Evolutionary conservation across 306 rosid species (phyloP).

Genomic region (Prunus dulcis): DNA sequence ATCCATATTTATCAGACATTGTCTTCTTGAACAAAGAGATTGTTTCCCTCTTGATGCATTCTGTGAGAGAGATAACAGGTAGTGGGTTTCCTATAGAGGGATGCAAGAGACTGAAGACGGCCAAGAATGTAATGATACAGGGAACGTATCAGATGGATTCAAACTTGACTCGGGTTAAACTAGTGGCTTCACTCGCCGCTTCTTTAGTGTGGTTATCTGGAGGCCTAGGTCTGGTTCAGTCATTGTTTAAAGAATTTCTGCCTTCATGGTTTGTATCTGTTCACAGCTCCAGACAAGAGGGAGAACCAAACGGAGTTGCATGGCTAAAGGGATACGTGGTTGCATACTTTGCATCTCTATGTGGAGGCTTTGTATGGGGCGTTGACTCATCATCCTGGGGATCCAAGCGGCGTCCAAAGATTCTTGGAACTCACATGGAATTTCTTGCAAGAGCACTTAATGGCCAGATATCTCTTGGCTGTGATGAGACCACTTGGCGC

Average conservation of each 20-base stretch:
- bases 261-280: slow-evolving; percentile 90
- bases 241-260: slow-evolving; percentile 71
- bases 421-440: slow-evolving; percentile 74
- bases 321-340: slow-evolving; percentile 82
- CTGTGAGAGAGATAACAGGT: slow-evolving; percentile 66
- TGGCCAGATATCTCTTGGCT: slow-evolving; percentile 82
- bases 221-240: slow-evolving; percentile 66
- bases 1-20: slow-evolving; percentile 56
- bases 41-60: slow-evolving; percentile 70
- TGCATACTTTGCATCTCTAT: slow-evolving; percentile 73
- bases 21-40: slow-evolving; percentile 70
- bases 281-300: slow-evolving; percentile 56
- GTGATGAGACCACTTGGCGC: slow-evolving; percentile 79
- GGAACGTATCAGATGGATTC: slow-evolving; percentile 62
- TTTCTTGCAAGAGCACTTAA: slow-evolving; percentile 82
- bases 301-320: slow-evolving; percentile 54
- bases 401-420: slow-evolving; percentile 72
- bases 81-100: slow-evolving; percentile 42
- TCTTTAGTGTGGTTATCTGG: slow-evolving; percentile 86
- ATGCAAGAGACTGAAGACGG: slow-evolving; percentile 40
- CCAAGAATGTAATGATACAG: slow-evolving; percentile 49
- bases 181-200: slow-evolving; percentile 86
- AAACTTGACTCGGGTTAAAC: slow-evolving; percentile 67
- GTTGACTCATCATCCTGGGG: slow-evolving; percentile 74
- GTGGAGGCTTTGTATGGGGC: slow-evolving; percentile 91